Base-by-base conservation (phyloP, 1,284 basidiomycete genomes). In the Athelia sp. region DNA sequence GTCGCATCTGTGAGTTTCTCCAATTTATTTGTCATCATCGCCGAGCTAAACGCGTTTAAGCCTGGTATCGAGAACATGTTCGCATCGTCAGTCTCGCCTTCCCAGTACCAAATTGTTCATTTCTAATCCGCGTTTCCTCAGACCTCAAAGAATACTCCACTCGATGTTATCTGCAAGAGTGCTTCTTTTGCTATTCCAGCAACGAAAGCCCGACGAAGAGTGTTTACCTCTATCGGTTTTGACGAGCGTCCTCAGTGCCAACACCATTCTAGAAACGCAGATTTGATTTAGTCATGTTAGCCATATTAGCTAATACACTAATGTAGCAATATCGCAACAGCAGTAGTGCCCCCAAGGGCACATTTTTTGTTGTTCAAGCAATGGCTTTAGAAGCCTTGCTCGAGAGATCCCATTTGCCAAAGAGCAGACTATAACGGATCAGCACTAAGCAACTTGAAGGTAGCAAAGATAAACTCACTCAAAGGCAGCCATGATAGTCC, bases 401-500 rank as follows among this genome's bases (percentile, higher is more conserved):
- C 6, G 15, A 8, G 15, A 67, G 51, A 47, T 71, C 61, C 76
- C 78, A 79, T 58, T 75, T 75, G 26, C 78, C 76, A 56, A 80
- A 75, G 38, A 78, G 52, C 10, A 74, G 58, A 52, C 76, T 79
- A 43, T 17, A 50, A 31, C 48, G 53, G 40, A 49, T 50, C 19
- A 45, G 42, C 19, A 29, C 31, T n/a, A 47, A 26, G 48, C 52
- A 47, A 56, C 48, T 26, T 4, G n/a, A 26, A 46, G 26, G 18
- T 19, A 51, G 29, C 42, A 38, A 26, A 17, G 23, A 18, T 1
- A 17, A 38, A 82, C 88, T 55, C 58, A 90, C 88, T 93, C 89
- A 60, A 93, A 93, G 10, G 81, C 64, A 13, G 91, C 89, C 85
- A 95, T 90, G 60, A 87, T 95, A 2, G 93, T 94, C 93, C 93